Conservation (phyloP, 2,329 filamentous ascomycete species). For the Epichloe glyceriae region DNA sequence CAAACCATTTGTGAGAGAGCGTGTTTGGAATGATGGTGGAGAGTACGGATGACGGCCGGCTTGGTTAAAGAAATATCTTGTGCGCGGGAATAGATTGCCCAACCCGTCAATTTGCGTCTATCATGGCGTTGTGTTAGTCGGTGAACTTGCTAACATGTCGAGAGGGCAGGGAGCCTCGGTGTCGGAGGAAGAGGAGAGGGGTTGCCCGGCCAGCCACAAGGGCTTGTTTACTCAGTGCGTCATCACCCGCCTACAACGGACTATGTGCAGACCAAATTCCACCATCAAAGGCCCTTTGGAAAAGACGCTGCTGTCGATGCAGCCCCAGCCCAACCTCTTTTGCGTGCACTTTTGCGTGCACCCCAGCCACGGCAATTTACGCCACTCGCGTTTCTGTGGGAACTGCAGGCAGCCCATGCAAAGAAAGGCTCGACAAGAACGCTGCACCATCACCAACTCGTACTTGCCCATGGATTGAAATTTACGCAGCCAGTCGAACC, state of each 20-base stretch:
- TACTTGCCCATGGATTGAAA: not conserved
- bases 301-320: not conserved
- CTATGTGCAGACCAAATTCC: too few species aligned
- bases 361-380: constrained; percentile 16
- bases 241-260: constrained; percentile 11
- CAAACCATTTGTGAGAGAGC: constrained; percentile 1
- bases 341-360: not conserved
- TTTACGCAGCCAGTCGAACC: not conserved
- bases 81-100: not conserved
- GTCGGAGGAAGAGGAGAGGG: constrained; percentile 1
- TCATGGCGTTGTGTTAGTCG: not conserved
- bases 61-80: not conserved
- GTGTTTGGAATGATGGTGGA: constrained; percentile 1
- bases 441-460: not conserved
- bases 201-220: constrained; percentile 9
- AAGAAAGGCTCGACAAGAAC: not conserved
- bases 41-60: not conserved
- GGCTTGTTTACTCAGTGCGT: constrained; percentile 21
- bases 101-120: not conserved
- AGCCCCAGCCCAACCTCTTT: constrained; percentile 1
- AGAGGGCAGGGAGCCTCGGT: not conserved
- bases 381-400: constrained; percentile 16
- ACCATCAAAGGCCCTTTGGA: too few species aligned
- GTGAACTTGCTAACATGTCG: not conserved
- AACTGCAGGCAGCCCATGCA: constrained; percentile 8